phyloP scores from a whole-genome alignment of 176 grass and related monocot species.

The Cocos nucifera region DNA sequence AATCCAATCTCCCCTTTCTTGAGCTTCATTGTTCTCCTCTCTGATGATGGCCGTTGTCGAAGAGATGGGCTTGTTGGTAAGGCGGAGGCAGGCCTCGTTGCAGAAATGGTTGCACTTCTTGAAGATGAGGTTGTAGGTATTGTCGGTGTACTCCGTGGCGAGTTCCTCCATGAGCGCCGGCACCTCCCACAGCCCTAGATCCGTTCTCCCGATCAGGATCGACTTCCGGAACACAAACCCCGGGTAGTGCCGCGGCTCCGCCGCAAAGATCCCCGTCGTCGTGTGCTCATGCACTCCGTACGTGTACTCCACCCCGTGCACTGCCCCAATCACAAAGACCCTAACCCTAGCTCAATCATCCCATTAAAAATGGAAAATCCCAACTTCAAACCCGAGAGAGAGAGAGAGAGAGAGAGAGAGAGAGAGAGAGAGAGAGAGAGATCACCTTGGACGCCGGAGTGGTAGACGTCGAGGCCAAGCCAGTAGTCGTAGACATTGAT shows the following conservation, averaged over 20 bases:
- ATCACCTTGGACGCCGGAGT: conserved; percentile 74
- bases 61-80: conserved; percentile 50
- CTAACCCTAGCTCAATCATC: neutral
- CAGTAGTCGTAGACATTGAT: conserved; percentile 75
- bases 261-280: conserved; percentile 77
- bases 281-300: conserved; percentile 73
- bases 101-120: conserved; percentile 97
- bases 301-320: conserved; percentile 80
- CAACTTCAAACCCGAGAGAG: neutral
- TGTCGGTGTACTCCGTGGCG: conserved; percentile 46
- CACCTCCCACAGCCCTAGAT: conserved; percentile 37
- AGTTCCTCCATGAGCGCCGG: conserved; percentile 49
- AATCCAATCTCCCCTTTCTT: too few species aligned
- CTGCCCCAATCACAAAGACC: conserved; percentile 20
- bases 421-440: neutral
- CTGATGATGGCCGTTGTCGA: too few species aligned
- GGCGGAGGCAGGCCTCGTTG: conserved; percentile 67
- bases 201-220: conserved; percentile 50
- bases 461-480: conserved; percentile 80
- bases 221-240: conserved; percentile 68
- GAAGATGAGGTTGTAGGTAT: conserved; percentile 72
- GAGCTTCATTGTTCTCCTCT: too few species aligned
- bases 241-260: conserved; percentile 47
- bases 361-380: neutral
- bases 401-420: neutral